Base-by-base conservation (phyloP, 164 flowering plant genomes). In the Sedum album region DNA sequence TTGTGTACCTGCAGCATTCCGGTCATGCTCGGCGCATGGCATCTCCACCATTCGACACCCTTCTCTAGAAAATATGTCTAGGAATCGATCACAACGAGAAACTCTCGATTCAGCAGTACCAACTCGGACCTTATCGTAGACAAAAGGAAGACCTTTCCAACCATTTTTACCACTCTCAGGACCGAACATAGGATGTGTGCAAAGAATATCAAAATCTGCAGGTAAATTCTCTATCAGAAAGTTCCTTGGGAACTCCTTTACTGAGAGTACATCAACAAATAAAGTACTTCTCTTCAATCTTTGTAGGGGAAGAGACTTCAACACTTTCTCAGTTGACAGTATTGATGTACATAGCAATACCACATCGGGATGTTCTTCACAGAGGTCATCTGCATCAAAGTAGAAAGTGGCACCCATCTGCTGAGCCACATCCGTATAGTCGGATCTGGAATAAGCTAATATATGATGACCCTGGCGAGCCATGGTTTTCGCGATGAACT, bases 171-270 rank as follows among this genome's bases (percentile, higher is more conserved):
- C 97, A 68, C 92, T 87, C 72, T 88, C 89, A 2, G 97, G 97
- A 21, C 97, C 97, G 75, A 91, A 91, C 95, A 91, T 88, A 0
- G 95, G 97, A 73, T 91, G 97, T 0, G 95, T 91, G 70, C 97
- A 88, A 23, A 91, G 77, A 23, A 91, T 79, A 76, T 87, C 97
- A 65, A 87, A 91, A 55, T 86, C 82, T 1, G 36, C 60, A 0
- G 95, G 97, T 41, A 91, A 68, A 23, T 60, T 21, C 57, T 82
- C 79, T 25, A 86, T 69, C 70, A 91, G 84, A 60, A 66, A n/a
- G 23, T 73, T 77, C 61, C 75, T 78, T 0, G 95, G 91, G 62
- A 87, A 86, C 72, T 86, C 93, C 66, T 91, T 91, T 6, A 91
- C 97, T 0, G 95, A 91, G 6, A 91, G 79, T 6, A 91, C 97